Conservation (phyloP, 2,329 filamentous ascomycete genomes). For the Talaromyces sp. region DNA sequence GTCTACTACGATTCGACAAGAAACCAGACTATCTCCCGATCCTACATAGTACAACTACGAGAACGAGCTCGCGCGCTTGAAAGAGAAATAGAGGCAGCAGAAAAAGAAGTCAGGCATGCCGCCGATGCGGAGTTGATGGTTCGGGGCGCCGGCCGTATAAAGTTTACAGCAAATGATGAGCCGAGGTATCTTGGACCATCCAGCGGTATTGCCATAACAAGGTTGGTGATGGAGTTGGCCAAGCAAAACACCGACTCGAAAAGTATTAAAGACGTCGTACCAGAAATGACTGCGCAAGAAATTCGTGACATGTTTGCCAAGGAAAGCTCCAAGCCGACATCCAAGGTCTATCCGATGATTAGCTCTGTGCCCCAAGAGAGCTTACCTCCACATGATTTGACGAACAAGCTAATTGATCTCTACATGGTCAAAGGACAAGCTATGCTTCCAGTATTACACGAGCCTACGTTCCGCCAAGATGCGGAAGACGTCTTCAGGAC, state of each 20-base stretch:
- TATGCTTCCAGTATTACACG: constrained; percentile 82
- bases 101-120: constrained; percentile 69
- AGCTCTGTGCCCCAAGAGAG: constrained; percentile 76
- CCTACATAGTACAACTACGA: constrained; percentile 89
- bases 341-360: constrained; percentile 85
- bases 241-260: constrained; percentile 89
- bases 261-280: constrained; percentile 87
- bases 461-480: constrained; percentile 71
- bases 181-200: constrained; percentile 88
- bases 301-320: constrained; percentile 65
- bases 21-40: constrained; percentile 78
- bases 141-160: constrained; percentile 79
- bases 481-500: constrained; percentile 77
- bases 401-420: constrained; percentile 75
- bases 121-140: constrained; percentile 79
- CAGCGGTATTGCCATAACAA: constrained; percentile 91
- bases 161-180: constrained; percentile 80
- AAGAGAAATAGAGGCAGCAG: constrained; percentile 72
- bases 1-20: constrained; percentile 93
- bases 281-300: constrained; percentile 65
- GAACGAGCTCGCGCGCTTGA: constrained; percentile 80
- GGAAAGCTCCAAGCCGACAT: constrained; percentile 64
- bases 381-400: constrained; percentile 70
- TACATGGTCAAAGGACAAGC: constrained; percentile 87
- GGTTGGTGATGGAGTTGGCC: constrained; percentile 92